phyloP scores from a whole-genome alignment of 768 basidiomycete species.

The Auricularia sp. region DNA sequence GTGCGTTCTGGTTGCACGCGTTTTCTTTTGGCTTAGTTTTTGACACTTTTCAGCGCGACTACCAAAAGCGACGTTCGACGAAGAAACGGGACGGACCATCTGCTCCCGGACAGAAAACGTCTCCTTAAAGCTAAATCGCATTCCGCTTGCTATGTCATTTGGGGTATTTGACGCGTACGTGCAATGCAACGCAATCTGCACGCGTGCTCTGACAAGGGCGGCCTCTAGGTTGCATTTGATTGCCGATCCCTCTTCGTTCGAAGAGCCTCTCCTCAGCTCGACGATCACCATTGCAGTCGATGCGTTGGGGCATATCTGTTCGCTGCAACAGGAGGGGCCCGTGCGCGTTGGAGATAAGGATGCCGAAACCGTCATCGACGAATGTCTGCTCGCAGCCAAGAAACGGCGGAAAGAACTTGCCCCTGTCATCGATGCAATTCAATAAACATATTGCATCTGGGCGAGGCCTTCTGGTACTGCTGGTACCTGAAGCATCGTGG shows the following conservation, averaged over 20 bases:
- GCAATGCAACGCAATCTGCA: not conserved
- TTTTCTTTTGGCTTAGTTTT: not conserved
- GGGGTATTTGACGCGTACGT: constrained; percentile 76
- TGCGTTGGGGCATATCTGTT: constrained; percentile 36
- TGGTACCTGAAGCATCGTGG: too few species aligned
- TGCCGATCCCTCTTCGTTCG: constrained; percentile 81
- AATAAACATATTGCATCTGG: not conserved
- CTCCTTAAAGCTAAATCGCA: constrained; percentile 37
- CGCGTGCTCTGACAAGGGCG: not conserved
- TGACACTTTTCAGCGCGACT: constrained; percentile 40
- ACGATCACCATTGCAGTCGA: constrained; percentile 54
- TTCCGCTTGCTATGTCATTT: constrained; percentile 51
- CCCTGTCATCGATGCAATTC: constrained; percentile 1
- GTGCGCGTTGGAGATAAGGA: constrained; percentile 24
- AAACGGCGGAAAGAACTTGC: constrained; percentile 11
- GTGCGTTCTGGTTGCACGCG: constrained; percentile 34
- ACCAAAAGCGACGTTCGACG: constrained; percentile 62
- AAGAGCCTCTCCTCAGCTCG: constrained; percentile 75
- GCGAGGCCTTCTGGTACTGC: not conserved
- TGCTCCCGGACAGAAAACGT: constrained; percentile 43
- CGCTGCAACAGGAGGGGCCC: constrained; percentile 47
- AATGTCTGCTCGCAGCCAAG: constrained; percentile 15
- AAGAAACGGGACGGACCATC: constrained; percentile 49
- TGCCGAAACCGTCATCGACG: constrained; percentile 15
- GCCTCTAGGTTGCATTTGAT: constrained; percentile 48